These are phyloP conservation scores for Geranium rotundifolium DNA, from an alignment of 345 rosid genomes.

Conservation along the genomic window DNA sequence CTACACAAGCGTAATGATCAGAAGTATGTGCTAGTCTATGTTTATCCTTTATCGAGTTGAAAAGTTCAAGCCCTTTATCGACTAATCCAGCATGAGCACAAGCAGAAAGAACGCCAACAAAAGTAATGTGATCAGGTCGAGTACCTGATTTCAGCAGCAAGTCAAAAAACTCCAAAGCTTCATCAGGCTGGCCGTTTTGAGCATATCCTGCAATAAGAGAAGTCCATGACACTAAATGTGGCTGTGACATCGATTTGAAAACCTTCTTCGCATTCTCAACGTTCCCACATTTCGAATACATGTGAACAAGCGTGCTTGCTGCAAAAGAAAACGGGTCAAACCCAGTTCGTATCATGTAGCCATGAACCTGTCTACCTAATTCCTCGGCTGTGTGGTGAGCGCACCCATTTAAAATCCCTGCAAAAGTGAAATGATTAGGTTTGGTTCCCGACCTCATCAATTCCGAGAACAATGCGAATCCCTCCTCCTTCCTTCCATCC, in stretches of 20 bases:
- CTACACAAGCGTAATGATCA: constrained; percentile 76
- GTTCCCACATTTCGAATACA: constrained; percentile 83
- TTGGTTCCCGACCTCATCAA: constrained; percentile 40
- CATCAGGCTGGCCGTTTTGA: constrained; percentile 59
- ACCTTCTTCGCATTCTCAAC: constrained; percentile 52
- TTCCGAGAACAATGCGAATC: constrained; percentile 47
- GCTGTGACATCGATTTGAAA: constrained; percentile 35
- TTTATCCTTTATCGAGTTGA: constrained; percentile 47
- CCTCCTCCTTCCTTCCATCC: constrained; percentile 50
- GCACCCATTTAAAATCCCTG: constrained; percentile 69
- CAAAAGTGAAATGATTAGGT: constrained; percentile 73
- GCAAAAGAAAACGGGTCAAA: constrained; percentile 61
- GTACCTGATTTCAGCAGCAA: constrained; percentile 54
- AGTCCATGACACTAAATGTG: constrained; percentile 76
- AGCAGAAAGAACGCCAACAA: constrained; percentile 80
- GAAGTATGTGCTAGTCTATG: constrained; percentile 52
- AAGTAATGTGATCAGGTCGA: constrained; percentile 60
- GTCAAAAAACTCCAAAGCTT: constrained; percentile 55
- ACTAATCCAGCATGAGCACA: constrained; percentile 81
- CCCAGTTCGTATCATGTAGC: constrained; percentile 54
- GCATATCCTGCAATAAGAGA: constrained; percentile 71
- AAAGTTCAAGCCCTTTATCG: constrained; percentile 59
- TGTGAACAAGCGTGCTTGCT: constrained; percentile 65
- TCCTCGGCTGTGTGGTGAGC: constrained; percentile 53
- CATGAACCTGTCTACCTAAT: constrained; percentile 75